These are phyloP conservation scores for Aspergillus amoenus DNA, from an alignment of 2,329 filamentous ascomycete species.

Conservation along the genomic window DNA sequence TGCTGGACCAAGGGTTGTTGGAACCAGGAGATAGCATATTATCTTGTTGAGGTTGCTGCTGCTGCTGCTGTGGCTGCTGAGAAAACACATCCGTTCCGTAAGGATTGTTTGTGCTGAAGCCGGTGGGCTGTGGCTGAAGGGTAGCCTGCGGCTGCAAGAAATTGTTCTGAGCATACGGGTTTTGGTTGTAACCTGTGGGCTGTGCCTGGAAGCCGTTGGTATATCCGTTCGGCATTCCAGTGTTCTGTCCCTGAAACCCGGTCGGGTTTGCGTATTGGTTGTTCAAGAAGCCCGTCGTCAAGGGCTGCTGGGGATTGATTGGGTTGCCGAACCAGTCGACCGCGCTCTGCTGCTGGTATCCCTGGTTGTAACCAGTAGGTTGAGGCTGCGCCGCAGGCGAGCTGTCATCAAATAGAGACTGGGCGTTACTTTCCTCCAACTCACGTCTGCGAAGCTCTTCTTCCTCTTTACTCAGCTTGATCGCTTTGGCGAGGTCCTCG, in stretches of 20 bases:
- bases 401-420: constrained; percentile 83
- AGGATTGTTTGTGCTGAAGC: constrained; percentile 58
- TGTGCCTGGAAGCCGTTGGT: constrained; percentile 68
- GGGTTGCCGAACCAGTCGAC: constrained; percentile 98
- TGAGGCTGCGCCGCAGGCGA: constrained; percentile 65
- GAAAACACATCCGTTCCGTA: constrained; percentile 52
- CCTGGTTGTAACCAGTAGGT: constrained; percentile 89
- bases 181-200: constrained; percentile 67
- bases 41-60: constrained; percentile 53
- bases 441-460: constrained; percentile 78
- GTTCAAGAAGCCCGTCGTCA: constrained; percentile 67
- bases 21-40: constrained; percentile 70
- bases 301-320: constrained; percentile 72
- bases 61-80: constrained; percentile 50
- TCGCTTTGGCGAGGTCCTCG: constrained; percentile 89
- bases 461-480: constrained; percentile 93
- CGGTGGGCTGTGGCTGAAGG: constrained; percentile 59
- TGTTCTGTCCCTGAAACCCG: constrained; percentile 62
- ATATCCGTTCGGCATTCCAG: constrained; percentile 69
- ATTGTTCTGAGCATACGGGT: constrained; percentile 43
- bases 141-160: constrained; percentile 52
- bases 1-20: constrained; percentile 89
- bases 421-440: constrained; percentile 80
- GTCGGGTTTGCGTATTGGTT: constrained; percentile 75
- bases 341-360: constrained; percentile 93